Evolutionary conservation across 257 asterid species (phyloP), one percentile per base, ranked within the genome.

Genomic region (Galeopsis tetrahit): DNA sequence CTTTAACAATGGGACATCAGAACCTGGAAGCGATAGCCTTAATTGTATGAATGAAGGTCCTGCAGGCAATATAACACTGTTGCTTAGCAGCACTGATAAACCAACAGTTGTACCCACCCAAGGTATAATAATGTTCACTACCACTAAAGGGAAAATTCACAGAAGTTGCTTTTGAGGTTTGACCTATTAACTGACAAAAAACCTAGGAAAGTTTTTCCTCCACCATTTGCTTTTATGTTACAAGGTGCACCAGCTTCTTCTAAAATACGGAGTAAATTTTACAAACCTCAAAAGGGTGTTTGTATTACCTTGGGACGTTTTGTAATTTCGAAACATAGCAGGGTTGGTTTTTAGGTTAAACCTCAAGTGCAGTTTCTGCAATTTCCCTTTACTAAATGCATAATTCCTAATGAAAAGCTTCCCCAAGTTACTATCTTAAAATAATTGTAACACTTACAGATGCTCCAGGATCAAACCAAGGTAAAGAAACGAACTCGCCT

Each of bases 1-100:
- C 70, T 55, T 92, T 40, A 74, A 73, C 59, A 66, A 78, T 66
- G 84, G 82, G 79, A 62, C 60, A 76, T 76, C 87, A 42, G 84
- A 61, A 78, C 78, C 79, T 58, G 73, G 76, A 57, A 75, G 76
- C 71, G 70, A 61, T 51, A 72, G 64, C 13, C 40, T 72, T 35
- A 59, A 56, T 66, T 35, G 32, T 70, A 77, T 62, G 57, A 79
- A 28, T 79, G 90, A 81, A 81, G 76, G 71, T 74, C 75, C 76
- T 49, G 14, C 60, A 64, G 63, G 73, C 70, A 62, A 72, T 64
- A 83, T 38, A 65, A 56, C 80, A 51, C 71, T 52, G 56, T 60
- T 63, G 63, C 82, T 85, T 63, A 21, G 58, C 81, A 78, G 58
- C 79, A 81, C 63, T 69, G 78, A 73, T 44, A 67, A 77, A 48